These are phyloP conservation scores for Phaeophleospora eucalypticola DNA, from an alignment of 2,329 filamentous ascomycete genomes.

Conservation along the genomic window DNA sequence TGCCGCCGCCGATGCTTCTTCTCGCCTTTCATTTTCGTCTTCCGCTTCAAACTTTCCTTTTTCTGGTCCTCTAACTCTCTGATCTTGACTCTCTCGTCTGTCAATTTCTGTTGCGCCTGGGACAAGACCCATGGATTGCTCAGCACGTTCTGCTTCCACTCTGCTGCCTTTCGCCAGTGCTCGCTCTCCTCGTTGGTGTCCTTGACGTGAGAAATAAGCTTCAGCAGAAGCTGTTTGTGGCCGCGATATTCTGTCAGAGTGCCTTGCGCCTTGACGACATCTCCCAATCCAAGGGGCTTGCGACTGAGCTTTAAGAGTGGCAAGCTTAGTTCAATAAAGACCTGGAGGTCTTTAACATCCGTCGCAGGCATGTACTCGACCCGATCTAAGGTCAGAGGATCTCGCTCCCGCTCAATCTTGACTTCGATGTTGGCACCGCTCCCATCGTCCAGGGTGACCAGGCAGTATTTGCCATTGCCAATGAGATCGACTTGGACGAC, in stretches of 20 bases:
- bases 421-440: slow-evolving; percentile 57
- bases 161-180: slow-evolving; percentile 50
- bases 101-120: slow-evolving; percentile 39
- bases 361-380: slow-evolving; percentile 34
- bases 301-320: slow-evolving; percentile 43
- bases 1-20: slow-evolving; percentile 30
- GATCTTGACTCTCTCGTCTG: slow-evolving; percentile 37
- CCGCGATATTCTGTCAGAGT: slow-evolving; percentile 51
- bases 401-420: slow-evolving; percentile 42
- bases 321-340: slow-evolving; percentile 35
- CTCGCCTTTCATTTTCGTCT: slow-evolving; percentile 35
- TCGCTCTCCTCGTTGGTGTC: slow-evolving; percentile 53
- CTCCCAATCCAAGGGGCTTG: slow-evolving; percentile 42
- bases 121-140: slow-evolving; percentile 51
- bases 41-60: slow-evolving; percentile 33
- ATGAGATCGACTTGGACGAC: slow-evolving; percentile 40
- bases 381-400: slow-evolving; percentile 7
- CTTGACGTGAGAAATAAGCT: slow-evolving; percentile 47
- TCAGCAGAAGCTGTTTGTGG: slow-evolving; percentile 51
- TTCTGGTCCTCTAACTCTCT: slow-evolving; percentile 35
- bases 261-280: slow-evolving; percentile 55
- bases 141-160: slow-evolving; percentile 49
- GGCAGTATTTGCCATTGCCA: slow-evolving; percentile 37
- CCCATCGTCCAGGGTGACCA: slow-evolving; percentile 59
- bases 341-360: slow-evolving; percentile 34